phyloP scores from a whole-genome alignment of 306 rosid genomes.

The Carpinus viminea region DNA sequence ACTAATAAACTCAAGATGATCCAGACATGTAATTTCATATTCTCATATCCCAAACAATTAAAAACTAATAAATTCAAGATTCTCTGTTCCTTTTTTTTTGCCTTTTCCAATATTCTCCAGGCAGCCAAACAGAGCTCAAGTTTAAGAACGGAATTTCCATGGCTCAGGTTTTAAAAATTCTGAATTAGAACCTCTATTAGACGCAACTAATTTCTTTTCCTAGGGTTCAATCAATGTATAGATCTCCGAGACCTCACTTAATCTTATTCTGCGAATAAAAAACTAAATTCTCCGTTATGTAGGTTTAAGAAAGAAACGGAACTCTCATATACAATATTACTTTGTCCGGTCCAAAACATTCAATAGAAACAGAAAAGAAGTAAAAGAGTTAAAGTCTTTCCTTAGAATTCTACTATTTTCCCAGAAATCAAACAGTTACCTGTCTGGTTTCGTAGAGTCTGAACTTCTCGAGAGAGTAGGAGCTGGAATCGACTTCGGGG shows the following conservation, averaged over 20 bases:
- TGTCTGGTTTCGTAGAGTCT: slow-evolving; percentile 86
- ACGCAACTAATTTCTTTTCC: neutral
- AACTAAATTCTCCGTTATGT: neutral
- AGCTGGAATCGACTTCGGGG: slow-evolving; percentile 60
- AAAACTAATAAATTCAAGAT: neutral
- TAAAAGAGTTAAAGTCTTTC: too few species aligned
- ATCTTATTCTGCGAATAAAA: too few species aligned
- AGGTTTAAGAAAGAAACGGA: neutral
- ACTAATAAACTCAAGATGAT: neutral
- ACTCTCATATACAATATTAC: too few species aligned
- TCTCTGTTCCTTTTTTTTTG: neutral
- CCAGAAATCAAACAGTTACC: slow-evolving; percentile 34
- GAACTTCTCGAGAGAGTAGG: slow-evolving; percentile 84
- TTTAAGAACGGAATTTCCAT: neutral
- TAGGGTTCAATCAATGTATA: neutral
- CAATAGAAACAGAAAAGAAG: too few species aligned
- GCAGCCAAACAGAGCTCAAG: neutral
- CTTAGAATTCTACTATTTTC: neutral
- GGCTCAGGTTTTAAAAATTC: neutral
- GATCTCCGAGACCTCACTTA: neutral
- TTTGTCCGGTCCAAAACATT: too few species aligned
- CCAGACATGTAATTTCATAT: neutral
- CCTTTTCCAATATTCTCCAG: neutral
- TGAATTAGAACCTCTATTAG: neutral
- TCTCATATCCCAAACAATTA: neutral